Conservation (phyloP, 2,329 filamentous ascomycete genomes). For the Alternaria consortialis region DNA sequence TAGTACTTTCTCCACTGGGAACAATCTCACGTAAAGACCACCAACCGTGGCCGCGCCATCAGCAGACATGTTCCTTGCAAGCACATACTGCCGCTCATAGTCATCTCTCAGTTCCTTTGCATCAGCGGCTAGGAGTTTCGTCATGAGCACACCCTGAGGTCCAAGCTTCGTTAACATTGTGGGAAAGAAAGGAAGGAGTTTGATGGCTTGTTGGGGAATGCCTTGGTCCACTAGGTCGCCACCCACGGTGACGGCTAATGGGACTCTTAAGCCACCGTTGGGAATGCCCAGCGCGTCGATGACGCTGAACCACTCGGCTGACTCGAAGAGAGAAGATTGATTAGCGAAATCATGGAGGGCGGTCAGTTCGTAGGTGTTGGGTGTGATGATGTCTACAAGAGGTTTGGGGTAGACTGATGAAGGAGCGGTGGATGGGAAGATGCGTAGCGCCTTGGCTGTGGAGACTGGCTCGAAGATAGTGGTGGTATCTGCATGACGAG, state of each 20-base stretch:
- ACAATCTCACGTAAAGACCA: slow-evolving; percentile 81
- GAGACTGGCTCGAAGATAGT: slow-evolving; percentile 92
- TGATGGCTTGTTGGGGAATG: slow-evolving; percentile 82
- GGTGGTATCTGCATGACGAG: slow-evolving; percentile 50
- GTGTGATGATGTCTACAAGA: slow-evolving; percentile 77
- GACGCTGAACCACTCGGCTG: slow-evolving; percentile 76
- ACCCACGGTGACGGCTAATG: slow-evolving; percentile 74
- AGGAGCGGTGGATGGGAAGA: slow-evolving; percentile 70
- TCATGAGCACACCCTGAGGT: slow-evolving; percentile 75
- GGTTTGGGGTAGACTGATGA: slow-evolving; percentile 65
- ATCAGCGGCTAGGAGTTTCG: slow-evolving; percentile 71
- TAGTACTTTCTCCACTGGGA: slow-evolving; percentile 72
- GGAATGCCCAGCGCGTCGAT: slow-evolving; percentile 82
- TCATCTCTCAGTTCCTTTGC: slow-evolving; percentile 73
- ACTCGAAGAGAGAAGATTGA: slow-evolving; percentile 72
- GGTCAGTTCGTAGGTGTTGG: slow-evolving; percentile 82
- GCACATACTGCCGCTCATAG: slow-evolving; percentile 72
- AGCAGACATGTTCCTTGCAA: slow-evolving; percentile 65
- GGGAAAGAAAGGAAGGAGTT: slow-evolving; percentile 88
- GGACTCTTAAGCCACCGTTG: slow-evolving; percentile 72
- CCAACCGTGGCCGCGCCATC: slow-evolving; percentile 63
- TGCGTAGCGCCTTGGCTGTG: slow-evolving; percentile 74
- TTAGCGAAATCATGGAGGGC: slow-evolving; percentile 80
- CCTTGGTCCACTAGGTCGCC: slow-evolving; percentile 76
- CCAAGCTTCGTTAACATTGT: slow-evolving; percentile 88